Base-by-base conservation (phyloP, 805 yeast genomes). In the Myxozyma neotropica region DNA sequence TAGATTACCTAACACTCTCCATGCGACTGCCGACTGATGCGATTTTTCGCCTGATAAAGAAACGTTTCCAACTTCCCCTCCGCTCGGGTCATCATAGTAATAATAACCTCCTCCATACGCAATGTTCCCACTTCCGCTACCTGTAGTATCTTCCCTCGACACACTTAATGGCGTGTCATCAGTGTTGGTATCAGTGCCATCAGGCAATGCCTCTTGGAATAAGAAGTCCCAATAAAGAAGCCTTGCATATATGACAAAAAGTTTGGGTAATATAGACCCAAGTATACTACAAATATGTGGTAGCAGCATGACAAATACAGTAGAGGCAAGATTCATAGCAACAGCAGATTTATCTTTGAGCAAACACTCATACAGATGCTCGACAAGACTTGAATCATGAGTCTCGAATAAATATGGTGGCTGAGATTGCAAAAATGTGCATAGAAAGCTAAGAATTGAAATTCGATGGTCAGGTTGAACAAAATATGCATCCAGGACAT, bases 211-310 rank as follows among this genome's bases (percentile, higher is more conserved):
- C 58, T n/a, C 43, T 36, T 4, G 59, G 40, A 48, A 55, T 12
- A 65, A 21, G 3, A 63, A 23, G 27, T 66, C 69, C 81, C 80
- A 77, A 57, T 77, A 71, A 24, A 75, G 71, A 3, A 81, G 65
- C 39, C 87, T 69, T 3, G 81, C 73, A 61, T 77, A 79, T 1
- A 81, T 69, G 0, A 79, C 73, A 50, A 81, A 74, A 2, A 84
- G 60, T 36, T 76, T 77, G 0, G 80, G 77, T 10, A 83, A 60
- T 40, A 71, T 69, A 0, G 59, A 33, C 1, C 71, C 66, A 1
- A 81, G 63, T 27, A 69, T 68, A n/a, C 70, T 68, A 58, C 78
- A 74, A 0, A 80, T 67, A 58, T 79, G 80, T 0, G 86, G 86
- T n/a, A 79, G 56, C 6, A 72, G 53, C 79, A 78, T 78, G 4